Base-by-base conservation (phyloP, 768 basidiomycete species). In the Tulasnella sp. region DNA sequence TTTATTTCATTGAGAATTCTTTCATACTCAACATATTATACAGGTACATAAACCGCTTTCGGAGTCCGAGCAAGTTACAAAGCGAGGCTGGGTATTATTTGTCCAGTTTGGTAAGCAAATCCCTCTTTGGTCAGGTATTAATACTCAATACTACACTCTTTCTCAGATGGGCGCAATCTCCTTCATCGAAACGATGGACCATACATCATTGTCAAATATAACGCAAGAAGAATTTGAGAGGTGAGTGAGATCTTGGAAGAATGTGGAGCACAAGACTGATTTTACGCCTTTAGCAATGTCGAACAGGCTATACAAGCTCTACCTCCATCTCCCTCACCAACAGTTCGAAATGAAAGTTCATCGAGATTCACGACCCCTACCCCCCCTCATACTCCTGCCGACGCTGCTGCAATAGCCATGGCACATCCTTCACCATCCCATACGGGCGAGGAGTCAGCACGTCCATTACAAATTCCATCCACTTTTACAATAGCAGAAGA, bases 161-260 rank as follows among this genome's bases (percentile, higher is more conserved):
- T 42, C 37, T 10, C 24, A 96, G 90, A 92, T 84, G 77, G 95
- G 90, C 3, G 90, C 95, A 2, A 87, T 98, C 31, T 86, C 88
- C 1, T 99, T 96, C 63, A 91, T 99, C 56, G 95, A 99, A 66
- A 87, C 90, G 0, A 91, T 99, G 88, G 95, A 98, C 63, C 86
- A 92, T 53, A 83, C 89, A 0, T 85, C 86, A 6, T 68, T 99
- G 37, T 93, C 90, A n/a, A 82, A 86, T 58, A 96, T 98, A 55
- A 78, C 85, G 0, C 85, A 90, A 63, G 83, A 84, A 37, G 89
- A 96, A 56, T 99, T 99, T 53, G 95, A 98, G 62, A 70, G 66
- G 81, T 83, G 60, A 35, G 69, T 57, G 42, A 24, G 24, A 37
- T 22, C 3, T 19, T 32, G 20, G 51, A 10, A 4, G 28, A 43